A percentile compares a stretch with the other conserved stretches of the same genome.
These are phyloP conservation scores for Fusarium begoniae DNA, from an alignment of 2,329 filamentous ascomycete species.

Conservation along the genomic window DNA sequence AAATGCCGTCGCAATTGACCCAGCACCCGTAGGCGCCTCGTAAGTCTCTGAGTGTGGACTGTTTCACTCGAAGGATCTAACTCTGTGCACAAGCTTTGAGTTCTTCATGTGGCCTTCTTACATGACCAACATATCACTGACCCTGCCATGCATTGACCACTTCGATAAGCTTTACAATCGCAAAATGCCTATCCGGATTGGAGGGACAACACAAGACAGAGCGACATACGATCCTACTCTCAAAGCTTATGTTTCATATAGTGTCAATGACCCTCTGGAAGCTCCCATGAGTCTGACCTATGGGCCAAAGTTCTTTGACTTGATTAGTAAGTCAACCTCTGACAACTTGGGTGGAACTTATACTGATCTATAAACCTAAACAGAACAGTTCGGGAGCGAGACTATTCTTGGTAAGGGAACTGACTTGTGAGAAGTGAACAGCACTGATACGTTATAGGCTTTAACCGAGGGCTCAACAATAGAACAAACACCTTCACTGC, in stretches of 20 bases:
- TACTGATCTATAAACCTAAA: neutral
- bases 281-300: neutral
- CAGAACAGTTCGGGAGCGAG: neutral
- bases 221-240: neutral
- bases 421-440: neutral
- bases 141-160: neutral
- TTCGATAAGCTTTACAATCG: neutral
- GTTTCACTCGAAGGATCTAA: neutral
- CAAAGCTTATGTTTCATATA: neutral
- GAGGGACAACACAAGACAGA: neutral
- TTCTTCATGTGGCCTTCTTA: conserved; percentile 3
- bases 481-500: neutral
- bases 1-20: neutral
- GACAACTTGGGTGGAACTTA: accelerated
- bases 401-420: neutral
- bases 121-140: neutral
- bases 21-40: neutral
- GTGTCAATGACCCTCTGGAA: neutral
- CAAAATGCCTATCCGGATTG: neutral
- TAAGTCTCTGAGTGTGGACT: neutral
- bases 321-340: neutral
- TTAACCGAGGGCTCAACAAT: neutral
- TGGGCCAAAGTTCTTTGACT: neutral
- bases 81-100: neutral
- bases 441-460: neutral